These are phyloP conservation scores for Papilionanthe hybrid DNA, from an alignment of 116 monocot species.

Conservation along the genomic window DNA sequence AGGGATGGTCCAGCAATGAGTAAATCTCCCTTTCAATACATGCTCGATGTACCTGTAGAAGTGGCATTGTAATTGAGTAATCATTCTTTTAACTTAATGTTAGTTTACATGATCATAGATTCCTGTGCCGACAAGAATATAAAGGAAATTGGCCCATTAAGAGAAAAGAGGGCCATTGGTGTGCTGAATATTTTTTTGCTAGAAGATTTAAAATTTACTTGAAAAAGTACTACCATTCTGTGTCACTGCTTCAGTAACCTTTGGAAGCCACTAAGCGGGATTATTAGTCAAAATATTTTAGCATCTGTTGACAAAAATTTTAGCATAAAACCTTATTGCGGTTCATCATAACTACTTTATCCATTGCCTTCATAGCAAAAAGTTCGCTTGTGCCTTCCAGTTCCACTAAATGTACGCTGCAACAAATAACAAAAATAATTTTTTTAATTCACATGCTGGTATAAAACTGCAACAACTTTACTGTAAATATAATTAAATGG, in stretches of 20 bases:
- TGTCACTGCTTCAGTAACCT: too few species aligned
- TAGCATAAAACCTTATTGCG: conserved; percentile 73
- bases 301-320: background rate
- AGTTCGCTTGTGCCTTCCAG: conserved; percentile 70
- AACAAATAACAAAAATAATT: conserved; percentile 12
- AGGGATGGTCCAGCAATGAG: conserved; percentile 83
- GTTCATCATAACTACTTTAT: conserved; percentile 83
- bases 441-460: conserved; percentile 2
- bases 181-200: background rate
- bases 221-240: background rate
- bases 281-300: background rate
- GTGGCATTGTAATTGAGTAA: background rate
- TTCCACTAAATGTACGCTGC: conserved; percentile 93
- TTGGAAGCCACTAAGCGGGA: too few species aligned
- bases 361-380: conserved; percentile 97
- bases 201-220: background rate
- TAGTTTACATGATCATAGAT: background rate
- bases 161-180: background rate
- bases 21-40: conserved; percentile 90
- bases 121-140: background rate
- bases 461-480: background rate
- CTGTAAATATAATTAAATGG: background rate
- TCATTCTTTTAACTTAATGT: background rate
- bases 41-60: conserved; percentile 84
- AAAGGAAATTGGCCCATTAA: background rate